Evolutionary conservation across 164 flowering plant genomes (phyloP).

Genomic region (Umbellularia californica): DNA sequence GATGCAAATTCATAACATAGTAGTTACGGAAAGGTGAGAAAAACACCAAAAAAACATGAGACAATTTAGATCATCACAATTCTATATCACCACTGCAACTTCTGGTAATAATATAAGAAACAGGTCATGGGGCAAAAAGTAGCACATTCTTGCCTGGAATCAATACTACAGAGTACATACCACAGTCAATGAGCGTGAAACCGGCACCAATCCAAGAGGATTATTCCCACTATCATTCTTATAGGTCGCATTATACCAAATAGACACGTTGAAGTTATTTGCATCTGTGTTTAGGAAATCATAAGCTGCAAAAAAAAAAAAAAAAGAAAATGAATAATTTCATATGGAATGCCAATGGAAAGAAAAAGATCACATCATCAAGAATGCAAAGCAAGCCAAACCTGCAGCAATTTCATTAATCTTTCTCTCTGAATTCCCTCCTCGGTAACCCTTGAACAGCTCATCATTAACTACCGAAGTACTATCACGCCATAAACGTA

Average conservation of each 20-base stretch:
- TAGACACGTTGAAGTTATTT: constrained; percentile 58
- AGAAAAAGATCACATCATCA: constrained; percentile 1
- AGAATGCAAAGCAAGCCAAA: constrained; percentile 20
- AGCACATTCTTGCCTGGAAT: neutral
- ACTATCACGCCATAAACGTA: constrained; percentile 70
- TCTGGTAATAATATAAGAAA: neutral
- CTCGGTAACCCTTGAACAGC: constrained; percentile 60
- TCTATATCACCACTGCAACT: neutral
- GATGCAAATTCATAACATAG: too few relatives aligned
- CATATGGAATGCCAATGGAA: neutral
- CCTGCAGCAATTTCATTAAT: constrained; percentile 85
- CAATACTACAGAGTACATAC: constrained; percentile 33
- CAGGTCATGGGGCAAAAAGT: neutral
- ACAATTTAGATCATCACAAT: too few relatives aligned
- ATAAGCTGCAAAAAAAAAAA: constrained; percentile 56
- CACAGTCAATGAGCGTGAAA: constrained; percentile 80
- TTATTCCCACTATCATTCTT: constrained; percentile 42
- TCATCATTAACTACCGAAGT: constrained; percentile 62
- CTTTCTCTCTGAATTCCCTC: constrained; percentile 56
- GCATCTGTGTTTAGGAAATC: constrained; percentile 70
- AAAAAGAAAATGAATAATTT: neutral
- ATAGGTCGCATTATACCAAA: constrained; percentile 94
- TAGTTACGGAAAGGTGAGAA: neutral
- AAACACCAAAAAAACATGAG: neutral
- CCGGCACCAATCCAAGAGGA: constrained; percentile 44